A percentile compares a stretch with the other conserved stretches of the same genome.
Evolutionary conservation across 257 asterid species (phyloP).

Genomic region (Forsythia viridissima): DNA sequence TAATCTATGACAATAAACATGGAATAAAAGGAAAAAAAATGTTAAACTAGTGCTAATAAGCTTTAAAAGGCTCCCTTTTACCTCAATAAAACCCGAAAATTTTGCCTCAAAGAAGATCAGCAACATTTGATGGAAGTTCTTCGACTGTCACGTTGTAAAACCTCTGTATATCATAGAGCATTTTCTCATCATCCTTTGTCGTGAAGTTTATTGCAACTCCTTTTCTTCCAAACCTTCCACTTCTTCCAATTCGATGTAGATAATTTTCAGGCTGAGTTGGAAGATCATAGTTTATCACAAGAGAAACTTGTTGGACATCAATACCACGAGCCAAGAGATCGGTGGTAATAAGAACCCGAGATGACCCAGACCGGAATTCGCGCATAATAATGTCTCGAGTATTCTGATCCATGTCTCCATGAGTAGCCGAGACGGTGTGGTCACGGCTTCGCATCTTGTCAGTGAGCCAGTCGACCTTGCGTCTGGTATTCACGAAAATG

Average conservation of each 20-base stretch:
- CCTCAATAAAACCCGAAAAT: neutral
- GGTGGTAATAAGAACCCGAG: conserved; percentile 63
- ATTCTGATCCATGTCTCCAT: conserved; percentile 89
- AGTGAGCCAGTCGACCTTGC: conserved; percentile 85
- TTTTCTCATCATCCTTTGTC: conserved; percentile 63
- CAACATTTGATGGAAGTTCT: conserved; percentile 78
- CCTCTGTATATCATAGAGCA: conserved; percentile 74
- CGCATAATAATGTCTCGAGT: conserved; percentile 83
- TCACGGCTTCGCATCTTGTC: conserved; percentile 73
- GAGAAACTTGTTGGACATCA: conserved; percentile 74
- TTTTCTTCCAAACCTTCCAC: conserved; percentile 80
- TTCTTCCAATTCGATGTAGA: conserved; percentile 76
- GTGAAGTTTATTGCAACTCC: conserved; percentile 76
- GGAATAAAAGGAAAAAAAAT: neutral
- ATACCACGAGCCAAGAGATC: conserved; percentile 74
- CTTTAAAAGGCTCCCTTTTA: conserved; percentile 11
- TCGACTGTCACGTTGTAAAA: conserved; percentile 67
- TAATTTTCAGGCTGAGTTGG: conserved; percentile 85
- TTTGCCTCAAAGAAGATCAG: conserved; percentile 52
- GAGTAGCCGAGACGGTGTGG: conserved; percentile 83
- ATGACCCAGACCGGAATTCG: conserved; percentile 75
- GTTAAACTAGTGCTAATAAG: neutral
- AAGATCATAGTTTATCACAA: conserved; percentile 71
- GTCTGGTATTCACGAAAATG: conserved; percentile 74
- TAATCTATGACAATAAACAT: neutral